phyloP scores from a whole-genome alignment of 176 grass and related monocot species.

The Bonia amplexicaulis region DNA sequence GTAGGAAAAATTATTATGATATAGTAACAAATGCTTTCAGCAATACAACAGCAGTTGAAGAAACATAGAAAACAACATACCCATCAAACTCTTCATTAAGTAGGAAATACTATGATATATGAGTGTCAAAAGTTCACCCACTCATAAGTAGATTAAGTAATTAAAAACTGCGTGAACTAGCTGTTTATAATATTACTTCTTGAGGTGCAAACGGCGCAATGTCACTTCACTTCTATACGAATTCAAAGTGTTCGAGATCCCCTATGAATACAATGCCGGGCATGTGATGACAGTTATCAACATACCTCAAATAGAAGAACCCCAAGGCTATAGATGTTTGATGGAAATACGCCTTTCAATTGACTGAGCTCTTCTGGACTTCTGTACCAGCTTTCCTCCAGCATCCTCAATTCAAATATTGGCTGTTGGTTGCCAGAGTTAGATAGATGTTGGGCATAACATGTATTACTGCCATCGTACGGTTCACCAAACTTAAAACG shows the following conservation, averaged over 20 bases:
- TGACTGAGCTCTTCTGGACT: conserved; percentile 73
- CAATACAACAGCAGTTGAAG: conserved; percentile 1
- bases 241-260: conserved; percentile 5
- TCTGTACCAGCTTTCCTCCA: conserved; percentile 89
- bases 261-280: conserved; percentile 8
- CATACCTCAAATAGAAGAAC: conserved; percentile 97
- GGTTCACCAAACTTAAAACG: conserved; percentile 22
- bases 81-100: background rate
- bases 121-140: background rate
- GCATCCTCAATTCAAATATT: conserved; percentile 43
- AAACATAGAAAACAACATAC: background rate
- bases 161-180: background rate
- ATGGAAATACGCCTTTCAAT: conserved; percentile 33
- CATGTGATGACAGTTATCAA: conserved; percentile 2
- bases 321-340: conserved; percentile 91
- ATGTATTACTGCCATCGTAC: conserved; percentile 6
- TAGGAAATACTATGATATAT: conserved; percentile 3
- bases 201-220: background rate
- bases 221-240: conserved; percentile 1
- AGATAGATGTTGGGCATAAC: conserved; percentile 18
- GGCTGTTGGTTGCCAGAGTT: conserved; percentile 30
- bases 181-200: background rate
- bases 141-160: conserved; percentile 5
- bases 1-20: background rate
- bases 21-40: conserved; percentile 19